These are phyloP conservation scores for Sambucus nigra DNA, from an alignment of 129 eudicot genomes.

Conservation along the genomic window DNA sequence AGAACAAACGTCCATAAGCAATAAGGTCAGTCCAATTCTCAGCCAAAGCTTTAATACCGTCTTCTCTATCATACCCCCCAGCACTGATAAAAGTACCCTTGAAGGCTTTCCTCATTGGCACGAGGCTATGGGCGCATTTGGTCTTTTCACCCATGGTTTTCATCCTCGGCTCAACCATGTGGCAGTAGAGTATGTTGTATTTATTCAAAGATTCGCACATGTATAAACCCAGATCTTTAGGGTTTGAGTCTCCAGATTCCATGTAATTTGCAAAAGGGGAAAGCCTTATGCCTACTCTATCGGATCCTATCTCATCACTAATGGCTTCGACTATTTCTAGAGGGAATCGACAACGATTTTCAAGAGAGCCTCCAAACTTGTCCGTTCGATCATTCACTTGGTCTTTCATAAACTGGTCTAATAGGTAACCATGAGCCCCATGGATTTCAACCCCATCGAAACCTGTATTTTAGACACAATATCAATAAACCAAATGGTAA, in stretches of 20 bases:
- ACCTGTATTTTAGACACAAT: constrained; percentile 1
- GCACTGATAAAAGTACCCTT: constrained; percentile 10
- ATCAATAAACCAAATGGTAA: too few species aligned
- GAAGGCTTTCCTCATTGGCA: constrained; percentile 11
- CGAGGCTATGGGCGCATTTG: constrained; percentile 2
- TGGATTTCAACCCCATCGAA: constrained; percentile 29
- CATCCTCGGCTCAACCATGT: constrained; percentile 17
- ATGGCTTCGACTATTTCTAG: constrained; percentile 15
- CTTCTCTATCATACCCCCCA: constrained; percentile 11
- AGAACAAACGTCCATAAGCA: constrained; percentile 9
- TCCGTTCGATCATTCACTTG: constrained; percentile 20
- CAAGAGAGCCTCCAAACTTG: constrained; percentile 23
- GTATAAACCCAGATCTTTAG: constrained; percentile 17
- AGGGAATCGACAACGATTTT: constrained; percentile 22
- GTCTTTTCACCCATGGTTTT: constrained; percentile 5
- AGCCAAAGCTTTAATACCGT: constrained; percentile 7
- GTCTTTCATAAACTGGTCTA: constrained; percentile 30
- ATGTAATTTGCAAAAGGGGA: constrained; percentile 12
- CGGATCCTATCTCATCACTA: constrained; percentile 18
- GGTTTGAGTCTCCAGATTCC: constrained; percentile 20
- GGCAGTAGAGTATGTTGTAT: constrained; percentile 3
- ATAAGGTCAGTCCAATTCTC: constrained; percentile 9
- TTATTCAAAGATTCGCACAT: constrained; percentile 14
- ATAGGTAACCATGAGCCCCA: constrained; percentile 25
- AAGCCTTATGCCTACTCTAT: constrained; percentile 18